Evolutionary conservation across 306 rosid species (phyloP), one percentile per base, ranked within the genome.

Genomic region (Hippophae rhamnoides): DNA sequence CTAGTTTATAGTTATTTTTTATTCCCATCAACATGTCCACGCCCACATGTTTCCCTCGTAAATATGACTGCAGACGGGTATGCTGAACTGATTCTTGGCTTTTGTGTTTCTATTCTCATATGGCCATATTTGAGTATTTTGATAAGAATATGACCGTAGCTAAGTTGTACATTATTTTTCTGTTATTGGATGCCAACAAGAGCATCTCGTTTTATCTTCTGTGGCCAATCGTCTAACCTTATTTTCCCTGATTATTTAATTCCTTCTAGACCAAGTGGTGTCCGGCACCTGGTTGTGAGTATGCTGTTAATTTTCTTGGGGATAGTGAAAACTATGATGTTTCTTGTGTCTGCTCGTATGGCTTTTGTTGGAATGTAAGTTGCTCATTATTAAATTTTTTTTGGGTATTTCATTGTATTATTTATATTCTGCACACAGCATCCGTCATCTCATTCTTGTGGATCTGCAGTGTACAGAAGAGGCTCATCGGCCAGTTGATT

Each of bases 401-500:
- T 10, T 31, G 23, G 23, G 23, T 18, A 18, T 31, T 31, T 31
- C 7, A 18, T 60, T 6, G 7, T 26, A 18, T 12, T 46, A 25
- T 52, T 43, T 12, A 43, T 27, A 43, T 3, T 53, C 53, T 10
- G 66, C 44, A 31, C 56, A 64, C 59, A 31, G 5, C 5, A 31
- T 31, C 3, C 2, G 38, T 31, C 38, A 31, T 31, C 38, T 2
- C 38, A 31, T 31, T 31, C 38, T 52, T 31, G 63, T 63, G 63
- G 12, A 27, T 27, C 53, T 70, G 72, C 80, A 81, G 82, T 92
- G 98, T 80, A 88, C 89, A 3, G 95, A 92, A 76, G 96, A 92
- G 81, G 98, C 93, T 72, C 98, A 92, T 64, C 96, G 96, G 62
- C 98, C 98, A 3, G 95, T 92, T 57, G 95, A 87, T 69, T 92